phyloP scores from a whole-genome alignment of 1,284 basidiomycete species.

The Ceraceosorus bombacis region DNA sequence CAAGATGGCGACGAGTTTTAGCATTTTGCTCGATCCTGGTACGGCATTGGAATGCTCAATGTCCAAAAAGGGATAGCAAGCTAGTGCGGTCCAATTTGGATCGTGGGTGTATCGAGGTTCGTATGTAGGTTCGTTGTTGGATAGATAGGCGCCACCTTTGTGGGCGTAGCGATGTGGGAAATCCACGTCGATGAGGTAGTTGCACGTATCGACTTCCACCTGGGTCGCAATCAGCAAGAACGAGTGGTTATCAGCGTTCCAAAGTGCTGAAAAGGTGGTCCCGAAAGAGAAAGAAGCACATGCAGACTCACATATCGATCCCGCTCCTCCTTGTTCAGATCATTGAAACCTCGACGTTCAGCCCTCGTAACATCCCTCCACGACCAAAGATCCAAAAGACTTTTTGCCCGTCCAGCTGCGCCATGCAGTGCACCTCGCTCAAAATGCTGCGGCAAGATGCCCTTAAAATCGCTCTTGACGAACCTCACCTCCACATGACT shows the following conservation, averaged over 20 bases:
- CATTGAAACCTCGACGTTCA: slow-evolving; percentile 68
- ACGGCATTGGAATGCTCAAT: slow-evolving; percentile 21
- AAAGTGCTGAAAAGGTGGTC: too few relatives aligned
- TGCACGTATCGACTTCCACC: slow-evolving; percentile 26
- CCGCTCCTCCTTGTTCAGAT: slow-evolving; percentile 71
- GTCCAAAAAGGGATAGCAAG: slow-evolving; percentile 39
- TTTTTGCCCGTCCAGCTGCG: slow-evolving; percentile 1
- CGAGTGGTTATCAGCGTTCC: not conserved
- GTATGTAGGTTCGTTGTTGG: not conserved
- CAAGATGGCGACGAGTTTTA: slow-evolving; percentile 16
- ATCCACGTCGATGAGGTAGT: slow-evolving; percentile 42
- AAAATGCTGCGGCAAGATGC: slow-evolving; percentile 80
- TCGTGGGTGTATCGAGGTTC: slow-evolving; percentile 28
- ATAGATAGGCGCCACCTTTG: slow-evolving; percentile 4
- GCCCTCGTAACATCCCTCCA: slow-evolving; percentile 57
- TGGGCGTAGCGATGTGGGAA: slow-evolving; percentile 18
- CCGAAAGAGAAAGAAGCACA: too few relatives aligned
- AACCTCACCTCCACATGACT: slow-evolving; percentile 69
- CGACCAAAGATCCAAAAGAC: slow-evolving; percentile 18
- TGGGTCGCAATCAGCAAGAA: slow-evolving; percentile 1
- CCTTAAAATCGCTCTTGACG: slow-evolving; percentile 80
- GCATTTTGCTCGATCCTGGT: not conserved
- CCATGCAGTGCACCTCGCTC: slow-evolving; percentile 51
- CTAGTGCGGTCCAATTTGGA: slow-evolving; percentile 26
- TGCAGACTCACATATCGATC: slow-evolving; percentile 70